Base-by-base conservation (phyloP, 495 filamentous ascomycete genomes). In the Lepidopterella palustris region DNA sequence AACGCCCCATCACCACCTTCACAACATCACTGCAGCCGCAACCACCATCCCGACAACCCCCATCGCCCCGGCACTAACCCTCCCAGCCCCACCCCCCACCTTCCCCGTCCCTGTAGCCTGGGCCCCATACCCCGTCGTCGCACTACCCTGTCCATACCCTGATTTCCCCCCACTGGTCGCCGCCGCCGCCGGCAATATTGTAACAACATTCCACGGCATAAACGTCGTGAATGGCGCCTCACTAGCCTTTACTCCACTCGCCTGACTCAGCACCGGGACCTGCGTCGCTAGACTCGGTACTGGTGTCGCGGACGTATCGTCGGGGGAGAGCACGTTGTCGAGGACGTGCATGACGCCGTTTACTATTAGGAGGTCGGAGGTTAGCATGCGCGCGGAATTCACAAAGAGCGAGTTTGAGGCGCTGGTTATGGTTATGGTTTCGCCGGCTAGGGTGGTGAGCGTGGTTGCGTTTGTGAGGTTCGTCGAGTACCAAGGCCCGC, bases 301-400 rank as follows among this genome's bases (percentile, higher is more conserved):
- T 13, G 47, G 47, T 24, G 15, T 25, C 6, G 21, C 10, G 25
- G 21, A 5, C n/a, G 47, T 27, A 13, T 50, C 47, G 21, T 50
- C 21, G 18, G 47, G 47, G 25, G 25, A 25, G 21, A 48, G 18
- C 26, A 48, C 35, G 18, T 32, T 24, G 31, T 63, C 60, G 27
- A 58, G 45, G 9, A 66, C 63, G 52, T 66, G 63, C 25, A 67
- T 49, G 27, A 65, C 61, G 32, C 65, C 65, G 40, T 65, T 65
- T 8, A 53, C 57, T 11, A 68, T 48, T 15, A 68, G 61, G 18
- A 64, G 29, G 50, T 68, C 62, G 23, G 53, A 23, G 13, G 42
- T 52, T 24, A 61, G 55, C 29, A 68, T 55, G 24, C 59, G 55
- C 20, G 66, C 66, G 32, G 35, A 25, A 59, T 68, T 65, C 26